Percentiles rank a stretch among this genome's conserved stretches.
phyloP scores from a whole-genome alignment of 116 monocot species.

The Zostera marina region DNA sequence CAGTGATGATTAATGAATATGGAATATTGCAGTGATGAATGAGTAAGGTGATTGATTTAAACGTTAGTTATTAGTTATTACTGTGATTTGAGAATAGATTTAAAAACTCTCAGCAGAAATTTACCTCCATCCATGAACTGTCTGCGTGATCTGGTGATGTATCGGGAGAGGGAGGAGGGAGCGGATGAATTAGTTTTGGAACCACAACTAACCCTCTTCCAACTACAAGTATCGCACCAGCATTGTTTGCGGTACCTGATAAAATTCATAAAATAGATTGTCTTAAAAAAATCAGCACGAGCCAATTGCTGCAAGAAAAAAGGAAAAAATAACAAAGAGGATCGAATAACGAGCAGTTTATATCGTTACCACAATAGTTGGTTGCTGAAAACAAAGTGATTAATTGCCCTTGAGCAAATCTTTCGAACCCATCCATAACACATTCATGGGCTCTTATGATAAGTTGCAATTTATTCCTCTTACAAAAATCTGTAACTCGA shows the following conservation, averaged over 20 bases:
- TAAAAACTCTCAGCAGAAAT: neutral
- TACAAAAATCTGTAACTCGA: conserved; percentile 87
- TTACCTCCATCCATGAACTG: conserved; percentile 98
- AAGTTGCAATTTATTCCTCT: conserved; percentile 77
- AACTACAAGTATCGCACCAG: conserved; percentile 89
- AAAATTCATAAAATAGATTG: neutral
- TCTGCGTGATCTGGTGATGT: conserved; percentile 75
- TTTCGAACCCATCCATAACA: conserved; percentile 98
- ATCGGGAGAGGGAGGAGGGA: conserved; percentile 86
- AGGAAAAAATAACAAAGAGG: neutral
- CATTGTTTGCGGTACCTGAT: conserved; percentile 91
- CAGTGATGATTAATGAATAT: neutral
- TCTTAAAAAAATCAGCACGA: neutral
- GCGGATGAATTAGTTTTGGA: conserved; percentile 96
- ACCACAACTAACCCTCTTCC: conserved; percentile 92
- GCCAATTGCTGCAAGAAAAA: neutral
- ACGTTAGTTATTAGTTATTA: neutral
- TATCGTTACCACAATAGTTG: conserved; percentile 80
- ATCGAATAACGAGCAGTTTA: neutral
- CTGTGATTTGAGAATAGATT: neutral
- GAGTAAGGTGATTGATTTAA: neutral
- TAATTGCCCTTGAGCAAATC: conserved; percentile 95
- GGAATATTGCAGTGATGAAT: neutral
- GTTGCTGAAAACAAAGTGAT: conserved; percentile 99
- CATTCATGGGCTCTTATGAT: conserved; percentile 99